Percentiles rank a stretch among this genome's conserved stretches.
These are phyloP conservation scores for Zygoascus sp. DNA, from an alignment of 1,139 yeast genomes.

Conservation along the genomic window DNA sequence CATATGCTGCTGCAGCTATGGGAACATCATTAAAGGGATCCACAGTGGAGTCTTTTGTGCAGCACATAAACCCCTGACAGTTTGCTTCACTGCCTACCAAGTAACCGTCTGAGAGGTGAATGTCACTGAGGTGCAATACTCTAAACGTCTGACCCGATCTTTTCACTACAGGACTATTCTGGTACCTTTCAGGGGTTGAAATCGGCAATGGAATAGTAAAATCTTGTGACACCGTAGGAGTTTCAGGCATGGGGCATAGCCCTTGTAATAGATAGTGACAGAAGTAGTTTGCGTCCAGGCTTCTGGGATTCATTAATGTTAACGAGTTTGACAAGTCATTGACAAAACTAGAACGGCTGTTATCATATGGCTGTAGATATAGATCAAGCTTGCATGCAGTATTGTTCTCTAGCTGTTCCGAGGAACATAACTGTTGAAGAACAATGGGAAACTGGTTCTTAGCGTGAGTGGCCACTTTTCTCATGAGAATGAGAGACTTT, in stretches of 20 bases:
- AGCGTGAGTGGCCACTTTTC: slow-evolving; percentile 16
- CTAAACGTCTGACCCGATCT: slow-evolving; percentile 44
- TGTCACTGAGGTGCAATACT: slow-evolving; percentile 63
- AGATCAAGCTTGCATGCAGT: slow-evolving; percentile 6
- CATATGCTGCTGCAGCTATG: slow-evolving; percentile 49
- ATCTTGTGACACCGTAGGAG: slow-evolving; percentile 39
- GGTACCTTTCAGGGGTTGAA: slow-evolving; percentile 1
- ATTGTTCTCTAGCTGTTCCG: slow-evolving; percentile 10
- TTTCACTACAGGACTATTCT: background rate
- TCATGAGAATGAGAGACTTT: slow-evolving; percentile 16
- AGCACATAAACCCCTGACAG: slow-evolving; percentile 51
- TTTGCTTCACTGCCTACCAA: slow-evolving; percentile 56
- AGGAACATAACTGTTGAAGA: slow-evolving; percentile 15
- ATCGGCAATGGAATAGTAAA: slow-evolving; percentile 35
- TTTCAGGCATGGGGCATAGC: slow-evolving; percentile 43
- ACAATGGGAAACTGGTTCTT: slow-evolving; percentile 16
- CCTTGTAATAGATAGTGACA: slow-evolving; percentile 46
- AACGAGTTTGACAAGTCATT: slow-evolving; percentile 46
- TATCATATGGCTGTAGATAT: slow-evolving; percentile 12
- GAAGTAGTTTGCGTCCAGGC: slow-evolving; percentile 49
- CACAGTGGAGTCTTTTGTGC: slow-evolving; percentile 28
- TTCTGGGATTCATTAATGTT: slow-evolving; percentile 43
- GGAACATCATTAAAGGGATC: slow-evolving; percentile 25
- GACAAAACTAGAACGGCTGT: slow-evolving; percentile 18
- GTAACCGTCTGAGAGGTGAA: slow-evolving; percentile 58